Base-by-base conservation (phyloP, 2,329 filamentous ascomycete species). In the Phoma herbarum region DNA sequence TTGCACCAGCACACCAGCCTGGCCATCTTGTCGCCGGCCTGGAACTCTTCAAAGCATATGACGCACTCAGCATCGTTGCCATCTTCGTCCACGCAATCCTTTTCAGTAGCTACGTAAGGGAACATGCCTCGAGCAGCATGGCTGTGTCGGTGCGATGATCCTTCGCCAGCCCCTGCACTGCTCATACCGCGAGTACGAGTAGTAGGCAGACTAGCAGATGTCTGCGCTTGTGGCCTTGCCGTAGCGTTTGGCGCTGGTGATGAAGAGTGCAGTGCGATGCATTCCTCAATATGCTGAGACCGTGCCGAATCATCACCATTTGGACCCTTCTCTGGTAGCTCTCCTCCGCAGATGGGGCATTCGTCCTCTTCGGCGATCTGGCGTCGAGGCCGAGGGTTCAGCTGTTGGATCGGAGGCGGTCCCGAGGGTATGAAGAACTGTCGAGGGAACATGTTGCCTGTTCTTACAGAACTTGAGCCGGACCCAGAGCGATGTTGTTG, bases 281-380 rank as follows among this genome's bases (percentile, higher is more conserved):
- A 82, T 12, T 75, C 71, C 52, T 77, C 70, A 16, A 84, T 77
- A 57, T 84, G 82, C 14, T 72, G 69, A 60, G 80, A 79, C 25
- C 82, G 75, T 3, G 72, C 70, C 1, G 65, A 60, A 22, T 81
- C 79, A 16, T 79, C 78, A 8, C 74, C 75, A 23, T 74, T 62
- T 1, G 70, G 67, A 4, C 69, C 74, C 52, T 73, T 76, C 2
- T 86, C 83, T 0, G 90, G 90, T 3, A 93, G 81, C 75, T 92
- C 89, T 35, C 81, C 78, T 69, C 91, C 90, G 67, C 91, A 94
- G 43, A 93, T 85, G 0, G 90, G 90, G 61, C 91, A 94, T 68
- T 92, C 89, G 71, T 93, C 90, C 70, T 93, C 90, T 72, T 93
- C 91, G 2, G 74, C 66, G 12, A 82, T 73, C 51, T 75, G 67